Percentiles rank a stretch among this genome's conserved stretches.
These are phyloP conservation scores for Sphaerulina vaccinii DNA, from an alignment of 2,329 filamentous ascomycete species.

Conservation along the genomic window DNA sequence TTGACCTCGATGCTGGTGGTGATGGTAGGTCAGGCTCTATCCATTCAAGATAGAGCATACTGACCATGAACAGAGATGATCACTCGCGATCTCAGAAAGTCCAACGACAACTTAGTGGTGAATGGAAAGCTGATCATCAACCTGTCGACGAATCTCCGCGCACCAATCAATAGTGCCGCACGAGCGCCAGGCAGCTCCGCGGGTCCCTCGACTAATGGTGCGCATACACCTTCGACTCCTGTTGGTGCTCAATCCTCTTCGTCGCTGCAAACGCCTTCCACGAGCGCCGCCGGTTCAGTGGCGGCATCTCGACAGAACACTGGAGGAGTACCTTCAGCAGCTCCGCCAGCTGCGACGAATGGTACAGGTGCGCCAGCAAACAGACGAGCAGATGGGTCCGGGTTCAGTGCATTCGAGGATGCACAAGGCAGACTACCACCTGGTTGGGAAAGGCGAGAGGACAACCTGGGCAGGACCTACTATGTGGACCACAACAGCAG, in stretches of 20 bases:
- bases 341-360: conserved; percentile 9
- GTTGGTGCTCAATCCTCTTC: conserved; percentile 40
- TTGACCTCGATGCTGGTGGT: conserved; percentile 83
- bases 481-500: conserved; percentile 98
- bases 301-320: conserved; percentile 29
- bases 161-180: conserved; percentile 59
- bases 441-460: conserved; percentile 94
- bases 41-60: conserved; percentile 10
- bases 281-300: conserved; percentile 29
- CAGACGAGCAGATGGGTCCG: conserved; percentile 43
- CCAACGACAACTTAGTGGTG: conserved; percentile 94
- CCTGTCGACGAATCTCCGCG: conserved; percentile 81
- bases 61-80: conserved; percentile 72
- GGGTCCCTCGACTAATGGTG: conserved; percentile 40
- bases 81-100: conserved; percentile 94
- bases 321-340: conserved; percentile 14
- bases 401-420: conserved; percentile 91
- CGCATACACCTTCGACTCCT: conserved; percentile 41
- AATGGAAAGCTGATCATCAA: conserved; percentile 98
- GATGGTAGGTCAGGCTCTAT: conserved; percentile 66
- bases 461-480: conserved; percentile 91
- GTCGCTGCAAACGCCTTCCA: conserved; percentile 34
- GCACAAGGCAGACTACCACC: conserved; percentile 87
- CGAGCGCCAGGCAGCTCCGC: conserved; percentile 44
- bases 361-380: conserved; percentile 26